Conservation (phyloP, 2,329 filamentous ascomycete species). For the Microdochium nivale region DNA sequence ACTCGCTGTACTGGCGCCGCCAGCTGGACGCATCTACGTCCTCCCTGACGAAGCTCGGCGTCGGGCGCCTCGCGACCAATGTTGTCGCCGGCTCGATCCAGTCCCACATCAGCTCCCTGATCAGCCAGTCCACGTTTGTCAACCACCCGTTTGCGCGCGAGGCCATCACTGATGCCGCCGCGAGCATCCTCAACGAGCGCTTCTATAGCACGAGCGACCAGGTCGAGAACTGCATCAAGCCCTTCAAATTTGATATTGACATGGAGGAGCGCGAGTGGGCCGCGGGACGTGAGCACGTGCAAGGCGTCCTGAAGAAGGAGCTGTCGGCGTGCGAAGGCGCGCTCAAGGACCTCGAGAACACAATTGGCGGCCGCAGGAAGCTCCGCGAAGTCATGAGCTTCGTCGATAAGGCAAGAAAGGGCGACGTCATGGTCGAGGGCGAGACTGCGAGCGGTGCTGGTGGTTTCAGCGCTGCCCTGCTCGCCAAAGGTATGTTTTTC, state of each 20-base stretch:
- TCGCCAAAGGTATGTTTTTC: constrained; percentile 62
- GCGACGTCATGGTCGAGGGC: constrained; percentile 77
- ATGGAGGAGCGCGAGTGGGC: constrained; percentile 86
- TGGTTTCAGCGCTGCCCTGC: constrained; percentile 80
- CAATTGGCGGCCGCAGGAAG: constrained; percentile 74
- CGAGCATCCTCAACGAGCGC: constrained; percentile 82
- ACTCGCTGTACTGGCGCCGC: constrained; percentile 85
- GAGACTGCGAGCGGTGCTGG: constrained; percentile 79
- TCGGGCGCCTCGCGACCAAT: constrained; percentile 84
- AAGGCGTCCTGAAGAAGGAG: constrained; percentile 76
- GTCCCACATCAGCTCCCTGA: constrained; percentile 69
- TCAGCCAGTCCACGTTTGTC: constrained; percentile 75
- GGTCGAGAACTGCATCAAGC: constrained; percentile 98
- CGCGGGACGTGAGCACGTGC: constrained; percentile 75
- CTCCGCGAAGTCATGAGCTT: constrained; percentile 84
- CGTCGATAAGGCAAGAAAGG: constrained; percentile 81
- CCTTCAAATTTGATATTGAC: constrained; percentile 97
- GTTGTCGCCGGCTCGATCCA: constrained; percentile 87
- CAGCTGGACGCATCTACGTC: constrained; percentile 91
- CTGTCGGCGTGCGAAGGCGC: constrained; percentile 76
- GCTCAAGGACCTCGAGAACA: constrained; percentile 64
- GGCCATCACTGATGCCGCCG: constrained; percentile 86
- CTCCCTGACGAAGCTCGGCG: constrained; percentile 84
- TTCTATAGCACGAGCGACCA: constrained; percentile 97
- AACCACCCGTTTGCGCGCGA: constrained; percentile 86